A percentile compares a stretch with the other conserved stretches of the same genome.
Conservation (phyloP, 345 rosid genomes). For the Lepidium aucheri region DNA sequence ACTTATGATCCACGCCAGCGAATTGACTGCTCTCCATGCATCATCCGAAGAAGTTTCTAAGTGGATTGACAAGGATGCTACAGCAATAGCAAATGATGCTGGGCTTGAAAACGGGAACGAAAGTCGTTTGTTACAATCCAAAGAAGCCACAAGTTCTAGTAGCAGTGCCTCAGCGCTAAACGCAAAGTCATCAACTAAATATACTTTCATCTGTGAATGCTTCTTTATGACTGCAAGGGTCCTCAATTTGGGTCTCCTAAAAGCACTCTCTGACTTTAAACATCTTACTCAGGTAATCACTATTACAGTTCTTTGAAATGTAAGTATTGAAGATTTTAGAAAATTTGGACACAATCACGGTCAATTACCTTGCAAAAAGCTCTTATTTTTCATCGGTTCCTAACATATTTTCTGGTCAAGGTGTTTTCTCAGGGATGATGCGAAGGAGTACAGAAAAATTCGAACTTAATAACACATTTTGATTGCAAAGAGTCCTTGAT, state of each 20-base stretch:
- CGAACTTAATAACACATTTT: neutral
- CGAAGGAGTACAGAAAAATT: neutral
- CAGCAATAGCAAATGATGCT: conserved; percentile 23
- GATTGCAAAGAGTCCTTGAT: conserved; percentile 2
- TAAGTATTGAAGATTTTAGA: neutral
- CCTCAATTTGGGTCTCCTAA: conserved; percentile 86
- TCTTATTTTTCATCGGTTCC: neutral
- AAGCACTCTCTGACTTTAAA: conserved; percentile 96
- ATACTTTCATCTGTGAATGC: conserved; percentile 82
- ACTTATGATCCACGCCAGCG: conserved; percentile 36
- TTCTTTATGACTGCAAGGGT: conserved; percentile 99
- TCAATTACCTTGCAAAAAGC: neutral
- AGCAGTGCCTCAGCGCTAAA: conserved; percentile 26
- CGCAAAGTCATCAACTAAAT: conserved; percentile 40
- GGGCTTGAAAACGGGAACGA: conserved; percentile 33
- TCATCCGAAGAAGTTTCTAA: conserved; percentile 86
- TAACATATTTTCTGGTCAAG: neutral
- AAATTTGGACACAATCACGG: neutral
- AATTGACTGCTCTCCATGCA: conserved; percentile 83
- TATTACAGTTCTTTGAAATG: neutral
- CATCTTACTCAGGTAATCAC: conserved; percentile 84
- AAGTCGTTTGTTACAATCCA: conserved; percentile 58
- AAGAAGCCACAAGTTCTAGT: conserved; percentile 71
- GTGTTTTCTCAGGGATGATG: neutral
- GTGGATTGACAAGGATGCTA: conserved; percentile 56